Conservation (phyloP, 2,329 filamentous ascomycete species). For the Monosporascus sp. region DNA sequence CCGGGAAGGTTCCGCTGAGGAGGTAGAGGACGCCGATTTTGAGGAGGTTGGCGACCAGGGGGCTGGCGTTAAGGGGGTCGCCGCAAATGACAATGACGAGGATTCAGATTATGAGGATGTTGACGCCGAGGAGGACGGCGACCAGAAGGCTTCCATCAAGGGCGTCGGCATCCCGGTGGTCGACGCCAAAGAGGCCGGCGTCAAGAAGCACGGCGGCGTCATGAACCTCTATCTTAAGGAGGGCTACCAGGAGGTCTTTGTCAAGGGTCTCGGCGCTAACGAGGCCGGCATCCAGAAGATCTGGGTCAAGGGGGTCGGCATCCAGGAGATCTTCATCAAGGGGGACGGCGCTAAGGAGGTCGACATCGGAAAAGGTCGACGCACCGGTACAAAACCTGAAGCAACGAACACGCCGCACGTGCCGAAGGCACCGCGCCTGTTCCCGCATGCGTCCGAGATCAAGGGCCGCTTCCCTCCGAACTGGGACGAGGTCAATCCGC, state of each 20-base stretch:
- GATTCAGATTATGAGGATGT: too few species aligned
- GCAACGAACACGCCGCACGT: too few species aligned
- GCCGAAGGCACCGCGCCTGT: not conserved
- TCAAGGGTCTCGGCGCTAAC: not conserved
- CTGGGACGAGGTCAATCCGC: not conserved
- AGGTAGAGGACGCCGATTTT: not conserved
- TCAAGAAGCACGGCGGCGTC: too few species aligned
- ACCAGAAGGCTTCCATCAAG: too few species aligned
- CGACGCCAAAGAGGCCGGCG: too few species aligned
- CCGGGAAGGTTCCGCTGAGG: not conserved
- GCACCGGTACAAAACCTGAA: not conserved
- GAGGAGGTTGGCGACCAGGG: not conserved
- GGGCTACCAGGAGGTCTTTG: too few species aligned
- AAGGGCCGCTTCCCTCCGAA: slow-evolving; percentile 1
- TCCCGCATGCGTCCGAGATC: not conserved
- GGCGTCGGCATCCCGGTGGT: too few species aligned
- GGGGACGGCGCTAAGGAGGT: not conserved
- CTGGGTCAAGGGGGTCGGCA: not conserved
- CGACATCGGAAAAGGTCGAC: not conserved
- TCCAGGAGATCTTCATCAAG: not conserved
- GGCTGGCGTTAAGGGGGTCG: not conserved
- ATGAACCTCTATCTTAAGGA: too few species aligned
- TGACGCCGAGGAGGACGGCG: too few species aligned
- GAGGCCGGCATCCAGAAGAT: not conserved
- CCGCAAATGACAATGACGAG: too few species aligned